Conservation (phyloP, 2,329 filamentous ascomycete species). For the Pseudogymnoascus sp. region DNA sequence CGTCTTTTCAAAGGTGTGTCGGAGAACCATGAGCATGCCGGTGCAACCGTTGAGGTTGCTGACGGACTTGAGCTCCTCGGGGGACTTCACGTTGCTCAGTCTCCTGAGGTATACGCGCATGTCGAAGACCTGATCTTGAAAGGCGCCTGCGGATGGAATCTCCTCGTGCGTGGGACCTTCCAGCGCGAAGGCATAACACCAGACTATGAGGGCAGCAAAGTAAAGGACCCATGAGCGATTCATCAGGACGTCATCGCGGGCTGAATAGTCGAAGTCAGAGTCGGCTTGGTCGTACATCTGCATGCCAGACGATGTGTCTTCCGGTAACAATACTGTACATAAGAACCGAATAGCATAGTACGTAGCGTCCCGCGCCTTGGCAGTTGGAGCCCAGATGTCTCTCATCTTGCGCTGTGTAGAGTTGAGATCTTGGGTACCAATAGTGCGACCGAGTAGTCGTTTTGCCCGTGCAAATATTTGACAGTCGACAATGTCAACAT, state of each 20-base stretch:
- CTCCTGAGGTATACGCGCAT: constrained; percentile 72
- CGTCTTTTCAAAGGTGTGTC: constrained; percentile 71
- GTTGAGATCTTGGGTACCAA: constrained; percentile 72
- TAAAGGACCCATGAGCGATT: constrained; percentile 95
- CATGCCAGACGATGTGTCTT: constrained; percentile 29
- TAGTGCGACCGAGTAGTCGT: constrained; percentile 73
- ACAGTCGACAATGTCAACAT: constrained; percentile 94
- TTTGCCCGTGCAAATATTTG: constrained; percentile 90
- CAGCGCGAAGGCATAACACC: constrained; percentile 87
- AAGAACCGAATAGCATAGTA: constrained; percentile 90
- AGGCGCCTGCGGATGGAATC: constrained; percentile 38
- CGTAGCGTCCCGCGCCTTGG: constrained; percentile 79
- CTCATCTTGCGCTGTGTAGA: constrained; percentile 77
- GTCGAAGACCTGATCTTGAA: constrained; percentile 59
- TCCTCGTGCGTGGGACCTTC: constrained; percentile 58
- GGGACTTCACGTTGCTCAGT: constrained; percentile 62
- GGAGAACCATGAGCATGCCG: constrained; percentile 71
- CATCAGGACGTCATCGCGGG: constrained; percentile 78
- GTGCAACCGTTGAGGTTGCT: constrained; percentile 75
- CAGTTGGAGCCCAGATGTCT: constrained; percentile 80
- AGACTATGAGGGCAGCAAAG: constrained; percentile 84
- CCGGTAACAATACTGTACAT: constrained; percentile 68
- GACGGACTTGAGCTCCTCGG: constrained; percentile 67
- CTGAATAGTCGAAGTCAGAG: constrained; percentile 54
- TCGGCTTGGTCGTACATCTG: constrained; percentile 21